Percentiles rank a stretch among this genome's conserved stretches.
These are phyloP conservation scores for Globisporangium cederbergense DNA, from an alignment of 352 stramenopile genomes.

Conservation along the genomic window DNA sequence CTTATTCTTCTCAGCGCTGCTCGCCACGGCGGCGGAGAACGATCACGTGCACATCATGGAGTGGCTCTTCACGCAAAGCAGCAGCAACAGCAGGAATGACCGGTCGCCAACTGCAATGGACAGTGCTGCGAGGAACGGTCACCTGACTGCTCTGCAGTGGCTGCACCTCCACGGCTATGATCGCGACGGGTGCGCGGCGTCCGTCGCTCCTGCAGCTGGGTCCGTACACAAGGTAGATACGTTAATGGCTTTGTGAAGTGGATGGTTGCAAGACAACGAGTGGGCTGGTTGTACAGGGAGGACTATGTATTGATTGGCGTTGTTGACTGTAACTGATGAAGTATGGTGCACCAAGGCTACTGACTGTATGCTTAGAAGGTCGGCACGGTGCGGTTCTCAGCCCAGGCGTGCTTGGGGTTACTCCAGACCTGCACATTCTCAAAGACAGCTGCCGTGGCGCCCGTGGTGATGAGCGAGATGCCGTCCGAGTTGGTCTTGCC, in stretches of 20 bases:
- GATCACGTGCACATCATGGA: too few relatives aligned
- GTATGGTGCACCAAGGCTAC: not conserved
- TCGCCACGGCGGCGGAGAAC: too few relatives aligned
- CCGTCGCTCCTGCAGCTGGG: conserved; percentile 1
- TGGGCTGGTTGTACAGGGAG: not conserved
- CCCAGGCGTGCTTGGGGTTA: conserved; percentile 60
- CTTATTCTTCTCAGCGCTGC: too few relatives aligned
- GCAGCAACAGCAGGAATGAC: not conserved
- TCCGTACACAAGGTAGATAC: too few relatives aligned
- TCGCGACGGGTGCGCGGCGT: conserved; percentile 20
- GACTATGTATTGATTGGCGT: not conserved
- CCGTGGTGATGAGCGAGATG: conserved; percentile 48
- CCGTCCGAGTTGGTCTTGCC: conserved; percentile 42
- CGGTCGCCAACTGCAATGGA: conserved; percentile 40
- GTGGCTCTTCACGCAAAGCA: not conserved
- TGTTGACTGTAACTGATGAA: not conserved
- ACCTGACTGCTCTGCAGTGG: conserved; percentile 56
- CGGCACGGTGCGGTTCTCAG: conserved; percentile 33
- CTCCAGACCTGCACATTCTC: conserved; percentile 64
- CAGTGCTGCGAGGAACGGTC: conserved; percentile 52
- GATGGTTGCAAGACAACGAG: too few relatives aligned
- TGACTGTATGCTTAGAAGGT: conserved; percentile 21
- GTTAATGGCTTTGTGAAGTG: not conserved
- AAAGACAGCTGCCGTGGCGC: conserved; percentile 32
- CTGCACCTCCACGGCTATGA: conserved; percentile 45